A percentile compares a stretch with the other conserved stretches of the same genome.
These are phyloP conservation scores for Thielaviopsis euricoi DNA, from an alignment of 2,329 filamentous ascomycete species.

Conservation along the genomic window DNA sequence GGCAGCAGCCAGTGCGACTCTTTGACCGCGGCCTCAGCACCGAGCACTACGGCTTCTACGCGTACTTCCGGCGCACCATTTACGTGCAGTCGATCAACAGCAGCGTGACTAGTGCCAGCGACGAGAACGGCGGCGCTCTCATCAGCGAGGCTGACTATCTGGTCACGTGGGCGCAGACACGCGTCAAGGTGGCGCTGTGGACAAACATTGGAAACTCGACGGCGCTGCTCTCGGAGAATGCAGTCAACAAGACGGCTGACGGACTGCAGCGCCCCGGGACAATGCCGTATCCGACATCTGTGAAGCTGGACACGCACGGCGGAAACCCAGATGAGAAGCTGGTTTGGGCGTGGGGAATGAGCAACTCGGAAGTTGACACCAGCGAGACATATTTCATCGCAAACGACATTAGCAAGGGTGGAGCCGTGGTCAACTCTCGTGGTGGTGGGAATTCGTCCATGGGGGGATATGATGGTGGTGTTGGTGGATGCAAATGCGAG, in stretches of 20 bases:
- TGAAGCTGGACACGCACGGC: constrained; percentile 46
- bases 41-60: constrained; percentile 91
- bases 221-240: constrained; percentile 21
- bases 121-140: constrained; percentile 32
- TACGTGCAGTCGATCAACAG: constrained; percentile 51
- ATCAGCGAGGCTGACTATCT: constrained; percentile 36
- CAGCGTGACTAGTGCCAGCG: constrained; percentile 28
- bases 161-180: constrained; percentile 42
- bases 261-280: constrained; percentile 30
- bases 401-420: constrained; percentile 34
- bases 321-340: constrained; percentile 36
- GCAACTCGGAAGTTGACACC: constrained; percentile 29
- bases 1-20: constrained; percentile 64
- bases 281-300: constrained; percentile 47
- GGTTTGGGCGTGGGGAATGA: constrained; percentile 35
- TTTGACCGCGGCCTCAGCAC: constrained; percentile 66
- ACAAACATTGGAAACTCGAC: constrained; percentile 31
- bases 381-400: constrained; percentile 26
- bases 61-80: constrained; percentile 74
- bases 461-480: constrained; percentile 47
- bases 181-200: constrained; percentile 51
- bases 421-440: constrained; percentile 35
- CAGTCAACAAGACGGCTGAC: constrained; percentile 16
- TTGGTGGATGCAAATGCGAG: constrained; percentile 43
- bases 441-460: constrained; percentile 27